Conservation (phyloP, 371 early-diverging fungal species). For the Mucor sp. region DNA sequence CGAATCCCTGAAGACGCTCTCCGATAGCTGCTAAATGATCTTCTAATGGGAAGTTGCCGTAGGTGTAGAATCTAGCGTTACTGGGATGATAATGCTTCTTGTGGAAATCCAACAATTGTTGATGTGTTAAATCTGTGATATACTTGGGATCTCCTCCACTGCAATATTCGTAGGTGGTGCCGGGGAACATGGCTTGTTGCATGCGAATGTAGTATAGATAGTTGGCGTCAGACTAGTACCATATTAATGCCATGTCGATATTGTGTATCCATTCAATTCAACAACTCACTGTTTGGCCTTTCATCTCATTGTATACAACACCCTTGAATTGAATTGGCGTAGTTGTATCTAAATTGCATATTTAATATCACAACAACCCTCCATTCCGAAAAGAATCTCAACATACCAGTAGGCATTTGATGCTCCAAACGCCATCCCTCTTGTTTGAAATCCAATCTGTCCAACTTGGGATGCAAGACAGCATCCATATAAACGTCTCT, state of each 20-base stretch:
- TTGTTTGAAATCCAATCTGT: slow-evolving; percentile 83
- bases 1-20: slow-evolving; percentile 48
- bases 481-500: slow-evolving; percentile 95
- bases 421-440: slow-evolving; percentile 97
- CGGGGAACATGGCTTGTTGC: slow-evolving; percentile 85
- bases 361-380: background rate
- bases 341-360: slow-evolving; percentile 37
- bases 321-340: slow-evolving; percentile 81
- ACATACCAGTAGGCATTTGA: slow-evolving; percentile 63
- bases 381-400: background rate
- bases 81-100: slow-evolving; percentile 86
- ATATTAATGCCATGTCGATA: background rate
- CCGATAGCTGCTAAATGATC: slow-evolving; percentile 74
- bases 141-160: slow-evolving; percentile 93
- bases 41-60: slow-evolving; percentile 84
- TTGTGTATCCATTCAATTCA: background rate
- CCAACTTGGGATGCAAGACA: slow-evolving; percentile 79
- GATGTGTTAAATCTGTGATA: slow-evolving; percentile 87
- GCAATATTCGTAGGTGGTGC: slow-evolving; percentile 78
- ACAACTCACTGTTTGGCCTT: slow-evolving; percentile 77
- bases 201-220: slow-evolving; percentile 75
- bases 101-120: slow-evolving; percentile 83
- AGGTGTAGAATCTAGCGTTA: slow-evolving; percentile 88
- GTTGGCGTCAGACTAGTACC: slow-evolving; percentile 67
- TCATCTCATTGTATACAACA: slow-evolving; percentile 98